Conservation (phyloP, 1,139 yeast genomes). For the Kodamaea derodonti region DNA sequence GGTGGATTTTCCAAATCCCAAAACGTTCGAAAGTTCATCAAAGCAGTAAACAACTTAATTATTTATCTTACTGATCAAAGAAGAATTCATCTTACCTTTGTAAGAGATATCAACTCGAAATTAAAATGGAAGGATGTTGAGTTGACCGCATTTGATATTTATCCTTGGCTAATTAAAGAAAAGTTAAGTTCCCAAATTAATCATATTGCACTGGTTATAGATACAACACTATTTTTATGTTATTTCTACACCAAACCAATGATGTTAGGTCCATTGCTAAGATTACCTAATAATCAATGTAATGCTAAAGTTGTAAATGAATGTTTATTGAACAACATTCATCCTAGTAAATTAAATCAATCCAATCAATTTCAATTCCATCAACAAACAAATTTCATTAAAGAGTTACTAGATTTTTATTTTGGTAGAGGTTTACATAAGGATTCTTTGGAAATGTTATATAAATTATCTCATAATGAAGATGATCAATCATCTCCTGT, state of each 20-base stretch:
- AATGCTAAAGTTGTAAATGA: slow-evolving; percentile 59
- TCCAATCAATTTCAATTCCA: slow-evolving; percentile 16
- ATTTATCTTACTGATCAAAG: slow-evolving; percentile 56
- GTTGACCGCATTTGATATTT: slow-evolving; percentile 39
- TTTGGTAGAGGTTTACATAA: slow-evolving; percentile 59
- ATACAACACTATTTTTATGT: slow-evolving; percentile 74
- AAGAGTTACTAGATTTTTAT: slow-evolving; percentile 78
- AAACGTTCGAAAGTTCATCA: slow-evolving; percentile 27
- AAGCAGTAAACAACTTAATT: slow-evolving; percentile 50
- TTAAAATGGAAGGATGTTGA: slow-evolving; percentile 45
- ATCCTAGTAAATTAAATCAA: slow-evolving; percentile 11
- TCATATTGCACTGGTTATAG: slow-evolving; percentile 52
- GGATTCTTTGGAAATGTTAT: slow-evolving; percentile 63
- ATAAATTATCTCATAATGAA: slow-evolving; percentile 26
- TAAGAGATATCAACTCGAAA: slow-evolving; percentile 27
- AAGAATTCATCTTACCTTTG: slow-evolving; percentile 41
- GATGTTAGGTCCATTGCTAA: slow-evolving; percentile 75
- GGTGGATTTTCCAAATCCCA: slow-evolving; percentile 16
- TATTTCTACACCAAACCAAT: slow-evolving; percentile 66
- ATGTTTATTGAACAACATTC: slow-evolving; percentile 33
- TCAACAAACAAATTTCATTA: slow-evolving; percentile 47
- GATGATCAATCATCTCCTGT: background rate
- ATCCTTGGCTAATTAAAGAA: slow-evolving; percentile 18
- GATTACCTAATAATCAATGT: slow-evolving; percentile 71
- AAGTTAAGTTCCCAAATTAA: slow-evolving; percentile 13